phyloP scores from a whole-genome alignment of 768 basidiomycete genomes.

The Lactarius deliciosus region DNA sequence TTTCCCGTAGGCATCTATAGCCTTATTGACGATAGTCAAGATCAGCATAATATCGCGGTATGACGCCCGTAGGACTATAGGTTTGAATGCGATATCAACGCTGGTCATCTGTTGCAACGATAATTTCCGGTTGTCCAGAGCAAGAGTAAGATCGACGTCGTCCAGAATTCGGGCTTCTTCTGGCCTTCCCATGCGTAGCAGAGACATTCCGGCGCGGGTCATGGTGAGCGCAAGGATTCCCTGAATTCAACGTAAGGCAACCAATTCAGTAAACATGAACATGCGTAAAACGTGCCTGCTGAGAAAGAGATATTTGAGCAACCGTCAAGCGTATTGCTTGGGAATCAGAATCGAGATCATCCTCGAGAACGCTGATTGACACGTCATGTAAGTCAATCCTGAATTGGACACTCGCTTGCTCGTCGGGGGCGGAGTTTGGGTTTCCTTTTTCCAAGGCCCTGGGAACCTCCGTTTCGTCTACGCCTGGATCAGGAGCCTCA shows the following conservation, averaged over 20 bases:
- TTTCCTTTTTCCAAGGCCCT: conserved; percentile 24
- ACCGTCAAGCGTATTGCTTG: conserved; percentile 88
- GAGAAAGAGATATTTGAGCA: conserved; percentile 81
- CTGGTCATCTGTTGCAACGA: conserved; percentile 70
- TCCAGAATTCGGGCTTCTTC: conserved; percentile 93
- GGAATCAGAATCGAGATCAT: conserved; percentile 72
- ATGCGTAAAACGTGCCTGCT: conserved; percentile 62
- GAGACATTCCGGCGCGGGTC: conserved; percentile 87
- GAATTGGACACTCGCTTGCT: conserved; percentile 48
- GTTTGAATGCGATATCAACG: conserved; percentile 78
- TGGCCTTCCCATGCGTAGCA: conserved; percentile 81
- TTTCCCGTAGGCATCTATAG: conserved; percentile 70
- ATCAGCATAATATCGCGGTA: conserved; percentile 93
- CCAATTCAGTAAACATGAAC: background rate
- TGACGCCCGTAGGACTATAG: conserved; percentile 91
- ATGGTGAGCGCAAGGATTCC: conserved; percentile 79
- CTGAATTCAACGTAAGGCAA: conserved; percentile 40
- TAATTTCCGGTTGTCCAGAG: conserved; percentile 78
- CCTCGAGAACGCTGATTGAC: conserved; percentile 83
- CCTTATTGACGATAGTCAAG: conserved; percentile 80
- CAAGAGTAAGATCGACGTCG: conserved; percentile 83
- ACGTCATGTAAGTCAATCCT: conserved; percentile 89
- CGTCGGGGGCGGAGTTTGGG: conserved; percentile 10
- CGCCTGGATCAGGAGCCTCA: conserved; percentile 29
- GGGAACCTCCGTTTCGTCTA: conserved; percentile 26